Evolutionary conservation across 2,329 filamentous ascomycete genomes (phyloP), one percentile per base, ranked within the genome.

Genomic region (Rugonectria rugulosa): DNA sequence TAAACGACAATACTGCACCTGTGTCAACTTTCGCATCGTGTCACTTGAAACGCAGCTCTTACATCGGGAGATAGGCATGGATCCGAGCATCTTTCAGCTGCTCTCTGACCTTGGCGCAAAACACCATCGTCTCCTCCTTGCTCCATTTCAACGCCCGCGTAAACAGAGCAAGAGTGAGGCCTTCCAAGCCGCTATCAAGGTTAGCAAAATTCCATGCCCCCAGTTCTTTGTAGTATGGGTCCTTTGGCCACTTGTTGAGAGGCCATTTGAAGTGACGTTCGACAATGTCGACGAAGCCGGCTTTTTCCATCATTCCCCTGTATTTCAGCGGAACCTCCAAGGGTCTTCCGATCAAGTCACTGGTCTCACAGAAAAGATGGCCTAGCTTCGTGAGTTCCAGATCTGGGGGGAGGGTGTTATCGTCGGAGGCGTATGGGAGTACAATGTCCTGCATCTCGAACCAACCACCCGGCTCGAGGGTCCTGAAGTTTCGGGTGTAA

Each of bases 181-280:
- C 55, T 11, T 58, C 50, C 11, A 58, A 34, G 15, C 56, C 56
- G 5, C 27, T 12, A 9, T 47, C 41, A 6, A 58, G 11, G 9
- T 48, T 58, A 5, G 52, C 56, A 31, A 51, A 47, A 0, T 27
- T 34, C 56, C 51, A 47, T 5, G 41, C 45, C 1, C 51, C 51
- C 2, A 58, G 3, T 23, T 58, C 45, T 23, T 58, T 51, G 15
- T 51, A 43, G 26, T 47, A n/a, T 1, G 23, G 15, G 6, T 47
- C 51, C 12, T 23, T 50, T 6, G 56, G 40, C 56, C 56, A 58
- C 4, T 32, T 10, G 10, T 27, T 48, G n/a, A 51, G 24, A 4
- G 51, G 51, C 51, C 51, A 55, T 42, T 58, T 55, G 19, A 45
- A 52, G 6, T 27, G 23, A 4, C n/a, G 17, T 26, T 58, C 51